Evolutionary conservation across 2,329 filamentous ascomycete genomes (phyloP), one percentile per base, ranked within the genome.

Genomic region (Ophiocordyceps polyrhachis-furcata): DNA sequence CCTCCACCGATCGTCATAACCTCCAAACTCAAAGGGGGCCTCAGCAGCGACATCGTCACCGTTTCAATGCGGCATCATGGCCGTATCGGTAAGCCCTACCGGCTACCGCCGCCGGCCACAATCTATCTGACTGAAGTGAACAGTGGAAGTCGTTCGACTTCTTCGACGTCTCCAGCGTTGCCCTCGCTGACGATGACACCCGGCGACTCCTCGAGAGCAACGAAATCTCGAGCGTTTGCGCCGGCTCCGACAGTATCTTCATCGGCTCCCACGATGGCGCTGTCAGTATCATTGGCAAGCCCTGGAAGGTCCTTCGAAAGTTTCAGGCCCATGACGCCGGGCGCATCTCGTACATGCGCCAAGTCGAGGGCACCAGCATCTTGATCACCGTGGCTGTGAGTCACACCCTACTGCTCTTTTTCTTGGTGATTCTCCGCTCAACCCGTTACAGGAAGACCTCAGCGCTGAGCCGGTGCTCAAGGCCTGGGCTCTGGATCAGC

Each of bases 141-240:
- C 53, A 94, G 89, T 96, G 91, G 89, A 95, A 95, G 83, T 81
- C 83, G 54, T 98, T 98, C 70, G 88, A 93, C 73, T 98, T 98
- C 79, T 96, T 98, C 75, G 86, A 95, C 66, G 86, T 93, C 62
- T 79, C 79, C 60, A 81, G 83, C 60, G 79, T 95, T 62, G 78
- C 81, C 58, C 73, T 88, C 55, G 74, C 74, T 53, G 82, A 93
- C 61, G 81, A 81, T 56, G 85, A 93, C 59, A 81, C 78, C 59
- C 77, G 79, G 53, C 73, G 78, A 57, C 73, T 87, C 58, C 82
- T 93, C 67, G 81, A 88, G 62, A 82, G 83, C 73, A 76, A 74
- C 59, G 85, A 87, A 53, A 79, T 93, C 47, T 83, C 83, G 44
- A 86, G 79, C 56, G 73, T 94, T 42, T 86, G 83, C 58, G 83